These are phyloP conservation scores for Hyaloscypha bicolor DNA, from an alignment of 495 filamentous ascomycete genomes.

Conservation along the genomic window DNA sequence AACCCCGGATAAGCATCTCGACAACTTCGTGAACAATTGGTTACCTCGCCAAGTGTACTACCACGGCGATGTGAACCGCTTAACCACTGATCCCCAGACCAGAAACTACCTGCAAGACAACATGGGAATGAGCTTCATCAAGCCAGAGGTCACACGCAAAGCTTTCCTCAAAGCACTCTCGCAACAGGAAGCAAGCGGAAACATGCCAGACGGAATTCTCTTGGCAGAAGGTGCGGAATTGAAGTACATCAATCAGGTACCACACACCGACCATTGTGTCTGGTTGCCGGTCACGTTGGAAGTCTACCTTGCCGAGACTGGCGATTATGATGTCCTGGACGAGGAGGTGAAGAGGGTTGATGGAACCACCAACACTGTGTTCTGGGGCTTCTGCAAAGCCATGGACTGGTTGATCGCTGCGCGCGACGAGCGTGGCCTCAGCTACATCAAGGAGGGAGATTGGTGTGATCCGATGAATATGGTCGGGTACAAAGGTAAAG, in stretches of 20 bases:
- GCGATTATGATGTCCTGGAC: conserved; percentile 51
- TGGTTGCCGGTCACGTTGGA: conserved; percentile 57
- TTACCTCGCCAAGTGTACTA: conserved; percentile 58
- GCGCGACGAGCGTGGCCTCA: conserved; percentile 54
- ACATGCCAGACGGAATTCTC: conserved; percentile 60
- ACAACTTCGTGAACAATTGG: conserved; percentile 63
- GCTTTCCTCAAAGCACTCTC: conserved; percentile 50
- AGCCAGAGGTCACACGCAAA: conserved; percentile 48
- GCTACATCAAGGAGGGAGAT: conserved; percentile 59
- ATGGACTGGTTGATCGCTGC: conserved; percentile 54
- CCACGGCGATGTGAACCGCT: conserved; percentile 59
- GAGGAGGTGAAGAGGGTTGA: conserved; percentile 44
- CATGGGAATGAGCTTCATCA: conserved; percentile 63
- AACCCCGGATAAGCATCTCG: conserved; percentile 55
- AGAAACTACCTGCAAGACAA: conserved; percentile 62
- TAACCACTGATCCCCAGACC: conserved; percentile 60
- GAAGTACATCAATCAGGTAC: conserved; percentile 62
- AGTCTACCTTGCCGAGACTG: conserved; percentile 55
- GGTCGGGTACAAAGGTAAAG: conserved; percentile 58
- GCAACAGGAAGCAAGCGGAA: conserved; percentile 55
- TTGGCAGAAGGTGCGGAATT: conserved; percentile 55
- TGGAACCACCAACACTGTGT: conserved; percentile 50
- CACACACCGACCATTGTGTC: conserved; percentile 60
- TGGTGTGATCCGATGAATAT: conserved; percentile 65
- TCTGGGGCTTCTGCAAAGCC: conserved; percentile 53